Conservation (phyloP, 2,329 filamentous ascomycete genomes). For the Orbilia javanica region DNA sequence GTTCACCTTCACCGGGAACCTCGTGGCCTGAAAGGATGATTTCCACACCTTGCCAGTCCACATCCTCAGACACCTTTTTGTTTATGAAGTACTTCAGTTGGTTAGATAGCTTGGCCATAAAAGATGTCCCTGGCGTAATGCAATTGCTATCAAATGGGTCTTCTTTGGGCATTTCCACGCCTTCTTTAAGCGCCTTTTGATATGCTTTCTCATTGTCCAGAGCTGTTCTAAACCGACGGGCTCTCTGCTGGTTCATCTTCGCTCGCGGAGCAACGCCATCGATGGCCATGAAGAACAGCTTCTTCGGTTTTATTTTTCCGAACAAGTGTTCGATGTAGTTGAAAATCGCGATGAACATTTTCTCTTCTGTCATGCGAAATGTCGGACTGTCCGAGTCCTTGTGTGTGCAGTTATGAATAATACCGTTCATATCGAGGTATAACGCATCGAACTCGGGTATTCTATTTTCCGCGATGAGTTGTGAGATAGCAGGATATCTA, state of each 20-base stretch:
- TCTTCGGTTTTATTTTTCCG: slow-evolving; percentile 97
- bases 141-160: slow-evolving; percentile 95
- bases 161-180: slow-evolving; percentile 85
- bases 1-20: slow-evolving; percentile 96
- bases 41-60: slow-evolving; percentile 96
- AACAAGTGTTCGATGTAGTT: slow-evolving; percentile 99
- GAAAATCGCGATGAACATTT: slow-evolving; percentile 99
- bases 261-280: slow-evolving; percentile 96
- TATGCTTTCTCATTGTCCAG: slow-evolving; percentile 88
- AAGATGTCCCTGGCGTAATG: slow-evolving; percentile 96
- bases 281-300: slow-evolving; percentile 99
- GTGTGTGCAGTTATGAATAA: slow-evolving; percentile 99
- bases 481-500: slow-evolving; percentile 91
- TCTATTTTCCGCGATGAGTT: slow-evolving; percentile 97
- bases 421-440: slow-evolving; percentile 98
- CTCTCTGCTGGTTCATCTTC: slow-evolving; percentile 99
- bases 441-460: slow-evolving; percentile 99
- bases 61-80: slow-evolving; percentile 97
- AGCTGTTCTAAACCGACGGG: slow-evolving; percentile 92
- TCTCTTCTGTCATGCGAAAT: slow-evolving; percentile 93
- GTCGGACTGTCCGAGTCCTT: slow-evolving; percentile 93
- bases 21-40: slow-evolving; percentile 97
- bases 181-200: slow-evolving; percentile 90
- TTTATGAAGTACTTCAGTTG: slow-evolving; percentile 99
- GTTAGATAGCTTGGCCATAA: slow-evolving; percentile 94